Evolutionary conservation across 495 filamentous ascomycete genomes (phyloP).

Genomic region (Annulohypoxylon nitens): DNA sequence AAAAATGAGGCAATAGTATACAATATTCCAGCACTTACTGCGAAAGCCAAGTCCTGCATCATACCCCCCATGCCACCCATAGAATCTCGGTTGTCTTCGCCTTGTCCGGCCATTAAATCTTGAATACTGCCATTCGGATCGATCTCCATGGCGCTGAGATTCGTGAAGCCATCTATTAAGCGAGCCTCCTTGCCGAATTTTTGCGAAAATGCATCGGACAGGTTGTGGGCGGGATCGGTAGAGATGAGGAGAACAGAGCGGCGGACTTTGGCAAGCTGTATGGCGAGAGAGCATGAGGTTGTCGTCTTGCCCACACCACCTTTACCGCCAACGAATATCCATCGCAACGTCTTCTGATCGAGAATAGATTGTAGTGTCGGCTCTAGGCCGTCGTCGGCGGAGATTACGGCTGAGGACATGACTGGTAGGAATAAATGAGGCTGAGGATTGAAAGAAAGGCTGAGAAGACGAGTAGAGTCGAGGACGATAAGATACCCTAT

Average conservation of each 20-base stretch:
- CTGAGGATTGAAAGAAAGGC: slow-evolving; percentile 8
- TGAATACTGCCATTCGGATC: slow-evolving; percentile 98
- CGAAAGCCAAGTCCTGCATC: slow-evolving; percentile 76
- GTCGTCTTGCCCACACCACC: slow-evolving; percentile 99
- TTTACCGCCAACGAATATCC: slow-evolving; percentile 99
- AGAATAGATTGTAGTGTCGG: slow-evolving; percentile 94
- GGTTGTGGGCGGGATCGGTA: slow-evolving; percentile 98
- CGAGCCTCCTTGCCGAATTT: slow-evolving; percentile 99
- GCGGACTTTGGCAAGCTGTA: slow-evolving; percentile 96
- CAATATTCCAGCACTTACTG: slow-evolving; percentile 55
- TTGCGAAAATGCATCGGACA: slow-evolving; percentile 97
- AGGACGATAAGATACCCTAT: not conserved
- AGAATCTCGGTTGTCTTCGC: slow-evolving; percentile 74
- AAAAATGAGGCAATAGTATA: slow-evolving; percentile 8
- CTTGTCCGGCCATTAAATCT: slow-evolving; percentile 86
- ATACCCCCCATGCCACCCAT: slow-evolving; percentile 71
- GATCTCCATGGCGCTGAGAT: slow-evolving; percentile 99
- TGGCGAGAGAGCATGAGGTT: slow-evolving; percentile 96
- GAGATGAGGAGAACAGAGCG: slow-evolving; percentile 97
- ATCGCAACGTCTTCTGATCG: slow-evolving; percentile 92
- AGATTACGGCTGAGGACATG: slow-evolving; percentile 75
- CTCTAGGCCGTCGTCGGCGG: slow-evolving; percentile 81
- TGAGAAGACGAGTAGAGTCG: not conserved
- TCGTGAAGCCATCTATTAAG: slow-evolving; percentile 89
- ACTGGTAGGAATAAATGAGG: slow-evolving; percentile 13